Conservation (phyloP, 495 filamentous ascomycete genomes). For the Trichocladium uniseriatum region DNA sequence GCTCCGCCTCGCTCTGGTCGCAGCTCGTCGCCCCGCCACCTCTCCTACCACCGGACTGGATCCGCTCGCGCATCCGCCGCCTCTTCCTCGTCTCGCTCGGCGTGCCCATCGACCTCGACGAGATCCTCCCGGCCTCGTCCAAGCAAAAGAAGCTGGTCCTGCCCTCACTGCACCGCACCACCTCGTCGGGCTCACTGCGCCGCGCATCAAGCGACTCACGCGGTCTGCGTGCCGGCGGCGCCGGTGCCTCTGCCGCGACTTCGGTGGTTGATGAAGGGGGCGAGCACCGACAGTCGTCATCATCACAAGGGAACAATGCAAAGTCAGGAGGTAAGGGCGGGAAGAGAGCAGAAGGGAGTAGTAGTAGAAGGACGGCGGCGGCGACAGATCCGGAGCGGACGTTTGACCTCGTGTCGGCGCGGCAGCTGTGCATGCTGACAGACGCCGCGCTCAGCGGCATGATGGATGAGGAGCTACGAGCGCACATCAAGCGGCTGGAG, state of each 20-base stretch:
- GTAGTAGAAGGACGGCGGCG: slow-evolving; percentile 23
- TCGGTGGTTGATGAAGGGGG: slow-evolving; percentile 48
- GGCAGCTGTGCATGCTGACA: slow-evolving; percentile 72
- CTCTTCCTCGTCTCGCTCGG: slow-evolving; percentile 94
- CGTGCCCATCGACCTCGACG: slow-evolving; percentile 92
- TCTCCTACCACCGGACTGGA: slow-evolving; percentile 94
- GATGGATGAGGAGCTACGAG: slow-evolving; percentile 62
- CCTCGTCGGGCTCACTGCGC: slow-evolving; percentile 42
- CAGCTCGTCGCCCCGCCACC: slow-evolving; percentile 92
- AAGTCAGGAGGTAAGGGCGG: too few species aligned
- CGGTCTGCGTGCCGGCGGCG: slow-evolving; percentile 34
- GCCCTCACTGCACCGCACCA: slow-evolving; percentile 63
- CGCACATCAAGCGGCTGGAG: slow-evolving; percentile 64
- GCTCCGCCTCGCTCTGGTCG: slow-evolving; percentile 85
- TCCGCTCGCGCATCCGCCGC: slow-evolving; percentile 88
- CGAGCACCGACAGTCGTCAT: slow-evolving; percentile 15
- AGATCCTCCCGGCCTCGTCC: slow-evolving; percentile 78
- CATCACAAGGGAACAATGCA: slow-evolving; percentile 1
- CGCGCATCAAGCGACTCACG: slow-evolving; percentile 39
- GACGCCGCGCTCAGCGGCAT: slow-evolving; percentile 68
- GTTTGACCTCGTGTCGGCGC: slow-evolving; percentile 69
- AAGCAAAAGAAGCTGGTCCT: slow-evolving; percentile 97
- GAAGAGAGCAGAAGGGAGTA: too few species aligned
- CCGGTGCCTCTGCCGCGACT: too few species aligned
- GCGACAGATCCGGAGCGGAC: slow-evolving; percentile 49